Evolutionary conservation across 805 yeast genomes (phyloP).

Genomic region (Brettanomyces nanus): DNA sequence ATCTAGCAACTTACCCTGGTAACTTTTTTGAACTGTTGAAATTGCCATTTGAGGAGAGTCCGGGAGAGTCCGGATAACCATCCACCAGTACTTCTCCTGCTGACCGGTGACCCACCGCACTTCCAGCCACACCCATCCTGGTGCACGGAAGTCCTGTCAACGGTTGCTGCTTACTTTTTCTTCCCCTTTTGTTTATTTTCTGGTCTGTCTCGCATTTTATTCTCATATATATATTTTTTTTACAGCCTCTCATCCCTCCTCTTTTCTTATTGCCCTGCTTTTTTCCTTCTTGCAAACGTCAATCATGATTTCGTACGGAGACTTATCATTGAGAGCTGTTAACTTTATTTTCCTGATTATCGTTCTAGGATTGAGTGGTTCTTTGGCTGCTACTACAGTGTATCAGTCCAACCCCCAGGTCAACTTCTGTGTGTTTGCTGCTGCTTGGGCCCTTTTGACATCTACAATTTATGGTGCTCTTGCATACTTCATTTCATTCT

Average conservation of each 20-base stretch:
- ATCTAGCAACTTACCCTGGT: no score
- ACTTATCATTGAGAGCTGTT: conserved; percentile 61
- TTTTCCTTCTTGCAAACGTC: no score
- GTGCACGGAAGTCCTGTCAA: no score
- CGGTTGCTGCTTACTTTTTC: no score
- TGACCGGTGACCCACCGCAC: no score
- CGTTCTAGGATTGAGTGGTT: conserved; percentile 80
- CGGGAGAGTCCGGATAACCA: no score
- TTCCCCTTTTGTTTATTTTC: background rate
- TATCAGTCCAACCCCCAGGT: conserved; percentile 64
- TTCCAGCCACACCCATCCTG: no score
- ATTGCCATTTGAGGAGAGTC: no score
- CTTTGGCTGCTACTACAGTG: conserved; percentile 62
- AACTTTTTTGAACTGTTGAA: no score
- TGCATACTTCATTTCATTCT: conserved; percentile 68
- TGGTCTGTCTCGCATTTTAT: background rate
- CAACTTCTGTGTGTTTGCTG: conserved; percentile 79
- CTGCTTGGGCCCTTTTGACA: conserved; percentile 77
- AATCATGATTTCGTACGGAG: conserved; percentile 57
- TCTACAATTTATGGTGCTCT: conserved; percentile 71
- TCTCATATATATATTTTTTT: background rate
- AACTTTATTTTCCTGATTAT: conserved; percentile 73
- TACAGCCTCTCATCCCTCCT: no score
- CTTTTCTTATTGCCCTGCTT: no score
- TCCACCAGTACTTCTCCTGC: no score